A percentile compares a stretch with the other conserved stretches of the same genome.
Evolutionary conservation across 345 rosid species (phyloP).

Genomic region (Lenwebbia sp.): DNA sequence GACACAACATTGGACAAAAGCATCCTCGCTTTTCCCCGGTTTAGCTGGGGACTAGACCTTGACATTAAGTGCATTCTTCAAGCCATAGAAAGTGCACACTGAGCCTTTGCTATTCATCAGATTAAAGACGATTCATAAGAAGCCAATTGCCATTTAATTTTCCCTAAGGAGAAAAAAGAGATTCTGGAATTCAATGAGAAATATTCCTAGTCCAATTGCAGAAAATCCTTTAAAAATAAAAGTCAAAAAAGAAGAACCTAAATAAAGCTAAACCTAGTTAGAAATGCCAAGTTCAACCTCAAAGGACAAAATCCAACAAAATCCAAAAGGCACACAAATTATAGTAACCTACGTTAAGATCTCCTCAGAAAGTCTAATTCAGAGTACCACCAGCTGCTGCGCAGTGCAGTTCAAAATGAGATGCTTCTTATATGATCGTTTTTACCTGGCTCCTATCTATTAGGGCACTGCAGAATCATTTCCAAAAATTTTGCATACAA

Average conservation of each 20-base stretch:
- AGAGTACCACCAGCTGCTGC: neutral
- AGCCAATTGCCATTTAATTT: neutral
- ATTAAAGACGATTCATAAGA: neutral
- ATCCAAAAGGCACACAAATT: neutral
- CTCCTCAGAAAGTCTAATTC: neutral
- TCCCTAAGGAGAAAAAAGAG: neutral
- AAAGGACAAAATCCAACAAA: neutral
- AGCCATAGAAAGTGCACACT: neutral
- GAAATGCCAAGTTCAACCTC: neutral
- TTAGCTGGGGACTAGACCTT: neutral
- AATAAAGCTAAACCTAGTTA: neutral
- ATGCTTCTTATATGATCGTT: neutral
- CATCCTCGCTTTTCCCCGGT: neutral
- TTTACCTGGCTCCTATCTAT: neutral
- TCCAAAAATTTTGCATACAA: no score
- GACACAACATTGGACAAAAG: neutral
- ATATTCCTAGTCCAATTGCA: neutral
- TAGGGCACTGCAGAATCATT: neutral
- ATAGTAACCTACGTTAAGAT: neutral
- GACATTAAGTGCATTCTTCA: neutral
- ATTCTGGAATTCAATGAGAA: neutral
- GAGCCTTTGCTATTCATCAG: no score
- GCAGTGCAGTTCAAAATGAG: neutral
- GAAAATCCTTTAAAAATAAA: neutral
- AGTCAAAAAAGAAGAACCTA: neutral